These are phyloP conservation scores for Coemansia sp. DNA, from an alignment of 192 early-diverging fungal species.

Conservation along the genomic window DNA sequence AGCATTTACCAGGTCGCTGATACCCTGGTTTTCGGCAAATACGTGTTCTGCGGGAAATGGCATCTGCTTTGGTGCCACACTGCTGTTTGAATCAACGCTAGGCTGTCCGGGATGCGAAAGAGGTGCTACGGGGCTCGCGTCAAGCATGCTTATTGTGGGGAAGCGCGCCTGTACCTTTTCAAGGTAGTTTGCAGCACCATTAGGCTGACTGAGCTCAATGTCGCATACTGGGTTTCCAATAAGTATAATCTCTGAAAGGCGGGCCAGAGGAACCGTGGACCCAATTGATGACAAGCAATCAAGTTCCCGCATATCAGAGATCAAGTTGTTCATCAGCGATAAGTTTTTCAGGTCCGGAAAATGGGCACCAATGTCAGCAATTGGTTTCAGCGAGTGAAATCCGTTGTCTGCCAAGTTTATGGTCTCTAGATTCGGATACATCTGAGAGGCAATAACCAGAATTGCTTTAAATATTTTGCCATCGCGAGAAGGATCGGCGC, in stretches of 20 bases:
- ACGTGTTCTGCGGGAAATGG: conserved; percentile 38
- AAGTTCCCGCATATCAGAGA: conserved; percentile 39
- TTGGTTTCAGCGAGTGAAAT: conserved; percentile 33
- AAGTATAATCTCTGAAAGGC: conserved; percentile 37
- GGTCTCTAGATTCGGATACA: conserved; percentile 33
- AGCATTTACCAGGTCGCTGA: conserved; percentile 33
- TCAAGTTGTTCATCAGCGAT: conserved; percentile 47
- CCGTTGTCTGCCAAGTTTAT: conserved; percentile 47
- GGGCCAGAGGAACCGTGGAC: conserved; percentile 37
- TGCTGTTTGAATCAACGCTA: not conserved
- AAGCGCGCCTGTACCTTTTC: conserved; percentile 51
- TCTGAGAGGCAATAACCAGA: conserved; percentile 37
- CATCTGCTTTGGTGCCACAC: conserved; percentile 13
- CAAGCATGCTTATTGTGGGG: conserved; percentile 49
- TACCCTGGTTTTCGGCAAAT: conserved; percentile 40
- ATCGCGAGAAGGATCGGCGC: conserved; percentile 39
- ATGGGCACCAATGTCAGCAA: conserved; percentile 38
- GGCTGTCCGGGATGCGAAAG: conserved; percentile 20
- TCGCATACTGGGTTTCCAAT: conserved; percentile 39
- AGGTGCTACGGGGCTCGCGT: conserved; percentile 43
- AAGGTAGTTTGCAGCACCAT: conserved; percentile 36
- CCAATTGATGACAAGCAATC: conserved; percentile 42
- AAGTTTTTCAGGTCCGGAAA: conserved; percentile 42
- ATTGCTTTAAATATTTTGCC: conserved; percentile 50
- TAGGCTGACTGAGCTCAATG: conserved; percentile 19